Conservation (phyloP, 306 rosid genomes). For the Acacia confusa region DNA sequence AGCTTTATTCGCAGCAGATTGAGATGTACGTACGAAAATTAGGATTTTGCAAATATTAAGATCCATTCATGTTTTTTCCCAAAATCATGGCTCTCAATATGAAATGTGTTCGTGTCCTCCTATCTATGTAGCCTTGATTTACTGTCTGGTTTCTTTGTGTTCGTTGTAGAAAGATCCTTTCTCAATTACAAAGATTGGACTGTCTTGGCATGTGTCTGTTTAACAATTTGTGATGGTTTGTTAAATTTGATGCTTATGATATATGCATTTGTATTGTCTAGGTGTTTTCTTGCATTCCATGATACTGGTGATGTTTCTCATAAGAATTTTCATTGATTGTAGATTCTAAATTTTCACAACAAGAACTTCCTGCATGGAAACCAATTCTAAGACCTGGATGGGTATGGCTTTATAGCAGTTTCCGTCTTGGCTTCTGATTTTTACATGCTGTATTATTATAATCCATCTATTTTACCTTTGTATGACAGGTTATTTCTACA, state of each 20-base stretch:
- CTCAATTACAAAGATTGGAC: background rate
- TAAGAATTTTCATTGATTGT: slow-evolving; percentile 28
- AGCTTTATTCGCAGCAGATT: background rate
- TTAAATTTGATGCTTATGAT: slow-evolving; percentile 5
- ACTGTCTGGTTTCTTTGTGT: background rate
- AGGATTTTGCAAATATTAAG: background rate
- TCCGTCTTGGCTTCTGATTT: slow-evolving; percentile 1
- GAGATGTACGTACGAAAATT: background rate
- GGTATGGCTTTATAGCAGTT: slow-evolving; percentile 44
- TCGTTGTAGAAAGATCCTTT: background rate
- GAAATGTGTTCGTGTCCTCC: background rate
- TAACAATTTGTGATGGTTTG: background rate
- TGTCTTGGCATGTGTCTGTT: background rate
- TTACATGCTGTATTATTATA: background rate
- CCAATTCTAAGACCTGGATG: slow-evolving; percentile 88
- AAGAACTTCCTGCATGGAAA: slow-evolving; percentile 94
- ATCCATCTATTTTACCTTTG: background rate
- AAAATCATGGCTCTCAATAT: background rate
- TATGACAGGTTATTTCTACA: slow-evolving; percentile 61
- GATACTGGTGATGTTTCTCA: slow-evolving; percentile 8
- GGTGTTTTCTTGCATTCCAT: slow-evolving; percentile 16
- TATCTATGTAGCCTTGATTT: background rate
- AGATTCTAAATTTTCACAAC: slow-evolving; percentile 89
- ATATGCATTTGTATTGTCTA: background rate
- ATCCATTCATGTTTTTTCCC: background rate